phyloP scores from a whole-genome alignment of 2,329 filamentous ascomycete genomes.

The Sclerotinia subarctica region DNA sequence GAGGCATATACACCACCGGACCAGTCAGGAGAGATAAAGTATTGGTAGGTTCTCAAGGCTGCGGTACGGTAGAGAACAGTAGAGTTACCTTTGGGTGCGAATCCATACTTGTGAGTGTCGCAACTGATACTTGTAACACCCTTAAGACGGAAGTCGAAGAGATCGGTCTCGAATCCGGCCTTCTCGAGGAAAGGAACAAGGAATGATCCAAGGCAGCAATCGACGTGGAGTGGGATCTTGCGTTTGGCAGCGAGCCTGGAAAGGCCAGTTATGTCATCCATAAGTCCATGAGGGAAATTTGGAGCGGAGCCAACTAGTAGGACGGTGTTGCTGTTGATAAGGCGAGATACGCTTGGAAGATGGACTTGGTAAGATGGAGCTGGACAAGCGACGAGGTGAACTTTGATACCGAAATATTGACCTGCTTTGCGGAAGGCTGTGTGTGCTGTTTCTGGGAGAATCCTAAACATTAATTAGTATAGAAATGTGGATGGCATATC shows the following conservation, averaged over 20 bases:
- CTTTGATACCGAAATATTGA: constrained; percentile 94
- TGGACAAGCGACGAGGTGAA: constrained; percentile 84
- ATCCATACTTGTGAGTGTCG: constrained; percentile 99
- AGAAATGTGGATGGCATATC: constrained; percentile 22
- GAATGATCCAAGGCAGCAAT: constrained; percentile 97
- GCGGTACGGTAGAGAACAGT: constrained; percentile 85
- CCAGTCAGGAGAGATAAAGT: constrained; percentile 96
- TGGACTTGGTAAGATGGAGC: constrained; percentile 84
- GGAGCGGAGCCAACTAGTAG: constrained; percentile 91
- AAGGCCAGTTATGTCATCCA: constrained; percentile 86
- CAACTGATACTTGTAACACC: constrained; percentile 95
- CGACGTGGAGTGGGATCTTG: constrained; percentile 86
- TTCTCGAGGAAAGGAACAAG: constrained; percentile 86
- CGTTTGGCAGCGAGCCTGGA: constrained; percentile 78
- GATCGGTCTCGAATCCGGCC: constrained; percentile 85
- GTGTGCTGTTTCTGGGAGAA: constrained; percentile 90
- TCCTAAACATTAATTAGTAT: constrained; percentile 52
- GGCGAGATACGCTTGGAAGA: constrained; percentile 69
- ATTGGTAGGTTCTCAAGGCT: constrained; percentile 80
- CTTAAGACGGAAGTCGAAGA: constrained; percentile 90
- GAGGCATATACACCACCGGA: constrained; percentile 93
- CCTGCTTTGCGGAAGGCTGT: constrained; percentile 95
- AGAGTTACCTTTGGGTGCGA: constrained; percentile 96
- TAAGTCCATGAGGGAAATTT: constrained; percentile 97
- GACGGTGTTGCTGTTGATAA: constrained; percentile 92